These are phyloP conservation scores for Fraxinus pennsylvanica DNA, from an alignment of 257 asterid species.

Conservation along the genomic window DNA sequence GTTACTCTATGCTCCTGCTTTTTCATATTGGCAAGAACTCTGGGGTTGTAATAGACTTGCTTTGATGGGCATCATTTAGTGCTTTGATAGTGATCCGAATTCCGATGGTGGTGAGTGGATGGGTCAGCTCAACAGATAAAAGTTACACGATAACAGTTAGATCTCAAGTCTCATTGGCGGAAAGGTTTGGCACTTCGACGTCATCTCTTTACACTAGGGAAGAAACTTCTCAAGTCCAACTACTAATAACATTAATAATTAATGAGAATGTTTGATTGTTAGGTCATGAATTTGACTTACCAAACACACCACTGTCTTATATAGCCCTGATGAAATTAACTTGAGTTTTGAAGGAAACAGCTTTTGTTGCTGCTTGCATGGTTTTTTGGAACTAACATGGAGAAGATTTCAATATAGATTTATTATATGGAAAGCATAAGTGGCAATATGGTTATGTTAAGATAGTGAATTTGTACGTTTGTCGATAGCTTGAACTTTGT, in stretches of 20 bases:
- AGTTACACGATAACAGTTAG: neutral
- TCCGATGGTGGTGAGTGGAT: neutral
- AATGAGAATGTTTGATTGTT: neutral
- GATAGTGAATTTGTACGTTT: neutral
- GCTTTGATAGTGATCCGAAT: neutral
- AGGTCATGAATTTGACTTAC: neutral
- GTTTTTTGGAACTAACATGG: neutral
- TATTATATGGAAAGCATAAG: neutral
- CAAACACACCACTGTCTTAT: neutral
- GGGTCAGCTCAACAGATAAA: neutral
- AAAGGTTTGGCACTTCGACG: neutral
- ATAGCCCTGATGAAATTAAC: neutral
- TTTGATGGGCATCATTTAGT: neutral
- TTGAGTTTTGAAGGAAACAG: neutral
- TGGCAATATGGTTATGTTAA: neutral
- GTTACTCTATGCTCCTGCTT: neutral
- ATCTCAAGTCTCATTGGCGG: neutral
- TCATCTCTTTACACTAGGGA: neutral
- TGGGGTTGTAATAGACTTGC: neutral
- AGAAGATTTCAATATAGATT: neutral
- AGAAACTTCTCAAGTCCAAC: neutral
- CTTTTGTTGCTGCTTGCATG: neutral
- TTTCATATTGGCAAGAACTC: neutral
- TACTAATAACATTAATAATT: neutral
- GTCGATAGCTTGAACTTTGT: neutral